Evolutionary conservation across 139 green algal genomes (phyloP).

Genomic region (Tetradesmus obliquus): DNA sequence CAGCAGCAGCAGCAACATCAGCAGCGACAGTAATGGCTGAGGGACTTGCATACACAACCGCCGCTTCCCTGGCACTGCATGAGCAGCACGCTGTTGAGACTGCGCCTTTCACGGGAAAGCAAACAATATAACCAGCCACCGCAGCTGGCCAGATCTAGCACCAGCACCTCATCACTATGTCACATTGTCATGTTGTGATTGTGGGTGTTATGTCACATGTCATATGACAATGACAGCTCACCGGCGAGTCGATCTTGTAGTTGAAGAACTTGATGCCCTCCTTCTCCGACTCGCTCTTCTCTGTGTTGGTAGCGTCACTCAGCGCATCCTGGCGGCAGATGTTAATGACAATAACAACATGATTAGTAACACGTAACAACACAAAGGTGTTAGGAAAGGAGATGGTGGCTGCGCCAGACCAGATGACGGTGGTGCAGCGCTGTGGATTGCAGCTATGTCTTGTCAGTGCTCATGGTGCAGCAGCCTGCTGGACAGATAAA

Average conservation of each 20-base stretch:
- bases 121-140: neutral
- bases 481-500: too few species aligned
- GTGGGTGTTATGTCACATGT: neutral
- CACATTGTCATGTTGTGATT: too few species aligned
- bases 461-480: neutral
- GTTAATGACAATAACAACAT: neutral
- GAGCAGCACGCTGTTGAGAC: too few species aligned
- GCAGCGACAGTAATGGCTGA: neutral
- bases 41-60: neutral
- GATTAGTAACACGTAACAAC: neutral
- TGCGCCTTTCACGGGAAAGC: too few species aligned
- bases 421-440: neutral
- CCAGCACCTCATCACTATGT: too few species aligned
- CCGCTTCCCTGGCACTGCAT: too few species aligned
- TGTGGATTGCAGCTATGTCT: neutral
- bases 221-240: conserved; percentile 36
- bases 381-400: neutral
- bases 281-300: conserved; percentile 53
- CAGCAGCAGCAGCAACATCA: conserved; percentile 6
- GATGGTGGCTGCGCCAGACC: neutral
- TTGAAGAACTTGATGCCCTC: conserved; percentile 83
- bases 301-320: conserved; percentile 51
- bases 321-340: conserved; percentile 65
- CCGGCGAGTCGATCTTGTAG: conserved; percentile 78
- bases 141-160: neutral